Base-by-base conservation (phyloP, 2,329 filamentous ascomycete genomes). In the Claviceps sp. region DNA sequence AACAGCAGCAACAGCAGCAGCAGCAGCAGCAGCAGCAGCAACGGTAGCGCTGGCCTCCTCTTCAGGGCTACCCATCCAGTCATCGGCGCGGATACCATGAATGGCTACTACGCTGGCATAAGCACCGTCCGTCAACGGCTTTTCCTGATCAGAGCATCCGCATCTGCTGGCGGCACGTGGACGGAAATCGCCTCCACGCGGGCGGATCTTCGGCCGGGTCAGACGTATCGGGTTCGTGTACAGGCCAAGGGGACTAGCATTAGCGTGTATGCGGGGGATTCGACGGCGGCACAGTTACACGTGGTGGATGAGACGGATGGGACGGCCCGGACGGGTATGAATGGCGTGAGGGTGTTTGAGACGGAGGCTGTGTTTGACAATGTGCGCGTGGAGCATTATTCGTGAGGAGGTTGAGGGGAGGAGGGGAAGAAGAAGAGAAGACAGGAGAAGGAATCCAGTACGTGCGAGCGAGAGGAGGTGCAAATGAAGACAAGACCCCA, bases 11-110 rank as follows among this genome's bases (percentile, higher is more conserved):
- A n/a, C n/a, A n/a, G n/a, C 22, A 59, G 60, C 3, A 57, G 42
- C 1, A 44, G 16, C 41, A 43, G 41, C 43, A 40, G 39, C 39
- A 41, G n/a, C 1, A 42, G 40, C 40, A 42, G 40, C 1, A 42
- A 10, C 40, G 10, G 40, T 7, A 46, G 44, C 30, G 67, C 66
- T 1, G 66, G 66, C 1, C 55, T 71, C 5, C 47, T 70, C 24
- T 70, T 71, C 56, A 64, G 68, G n/a, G 64, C 62, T 5, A 55
- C 58, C 4, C 54, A 58, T 2, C 50, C 59, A 0, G 53, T 53
- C 0, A 38, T 48, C 8, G 59, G 58, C 14, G 41, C 47, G 2
- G 43, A 56, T 6, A 48, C 55, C 3, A 53, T 55, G 34, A 45
- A 55, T 4, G 61, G 62, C 0, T 64, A 66, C 26, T 69, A 69